Percentiles rank a stretch among this genome's conserved stretches.
Conservation (phyloP, 495 filamentous ascomycete genomes). For the Hypoxylon trugodes region DNA sequence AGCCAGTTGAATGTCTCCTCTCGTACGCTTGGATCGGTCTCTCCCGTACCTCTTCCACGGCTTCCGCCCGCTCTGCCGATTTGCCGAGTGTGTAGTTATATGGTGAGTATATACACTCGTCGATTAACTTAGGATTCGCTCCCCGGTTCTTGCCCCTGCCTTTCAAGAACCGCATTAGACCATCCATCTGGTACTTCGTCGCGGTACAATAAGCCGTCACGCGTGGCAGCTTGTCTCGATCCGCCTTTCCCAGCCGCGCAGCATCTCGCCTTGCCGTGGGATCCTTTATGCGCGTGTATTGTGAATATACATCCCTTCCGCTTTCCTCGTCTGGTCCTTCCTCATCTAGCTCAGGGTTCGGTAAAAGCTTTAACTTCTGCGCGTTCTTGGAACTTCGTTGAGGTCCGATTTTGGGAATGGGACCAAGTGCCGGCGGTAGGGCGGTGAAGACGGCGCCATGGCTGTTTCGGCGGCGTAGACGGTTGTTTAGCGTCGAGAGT, state of each 20-base stretch:
- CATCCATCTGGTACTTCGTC: constrained; percentile 86
- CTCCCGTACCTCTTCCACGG: constrained; percentile 45
- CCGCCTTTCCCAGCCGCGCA: constrained; percentile 90
- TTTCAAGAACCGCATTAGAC: constrained; percentile 88
- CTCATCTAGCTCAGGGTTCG: constrained; percentile 84
- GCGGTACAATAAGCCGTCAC: constrained; percentile 98
- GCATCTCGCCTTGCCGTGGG: constrained; percentile 92
- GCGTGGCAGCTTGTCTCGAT: constrained; percentile 83
- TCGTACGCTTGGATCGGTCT: constrained; percentile 59
- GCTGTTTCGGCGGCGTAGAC: constrained; percentile 85
- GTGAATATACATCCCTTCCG: constrained; percentile 94
- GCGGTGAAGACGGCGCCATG: constrained; percentile 68
- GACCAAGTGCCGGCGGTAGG: constrained; percentile 49
- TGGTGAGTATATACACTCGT: constrained; percentile 96
- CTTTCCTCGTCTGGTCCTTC: constrained; percentile 84
- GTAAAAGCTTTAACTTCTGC: constrained; percentile 94
- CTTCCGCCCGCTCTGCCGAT: constrained; percentile 44
- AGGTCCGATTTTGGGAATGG: constrained; percentile 83
- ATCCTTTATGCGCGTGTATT: constrained; percentile 93
- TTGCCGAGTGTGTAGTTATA: constrained; percentile 72
- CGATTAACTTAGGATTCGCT: constrained; percentile 86
- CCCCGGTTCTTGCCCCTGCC: constrained; percentile 76
- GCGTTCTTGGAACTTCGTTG: constrained; percentile 94
- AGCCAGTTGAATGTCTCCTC: constrained; percentile 65
- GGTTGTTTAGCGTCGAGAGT: constrained; percentile 85